Evolutionary conservation across 768 basidiomycete species (phyloP).

Genomic region (Hortiboletus flavorubellus): DNA sequence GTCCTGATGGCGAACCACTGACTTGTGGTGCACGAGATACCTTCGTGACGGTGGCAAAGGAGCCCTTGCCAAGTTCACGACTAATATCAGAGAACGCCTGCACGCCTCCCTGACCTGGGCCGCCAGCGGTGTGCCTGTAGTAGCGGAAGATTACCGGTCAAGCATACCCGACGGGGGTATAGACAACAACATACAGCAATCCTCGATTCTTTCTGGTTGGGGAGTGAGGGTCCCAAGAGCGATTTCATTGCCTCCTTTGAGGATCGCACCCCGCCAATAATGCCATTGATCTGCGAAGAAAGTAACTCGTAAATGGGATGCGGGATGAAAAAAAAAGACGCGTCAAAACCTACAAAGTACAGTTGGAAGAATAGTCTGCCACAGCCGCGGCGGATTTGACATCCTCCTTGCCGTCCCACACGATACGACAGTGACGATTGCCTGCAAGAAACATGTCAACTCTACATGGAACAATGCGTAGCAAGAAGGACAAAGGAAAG

Average conservation of each 20-base stretch:
- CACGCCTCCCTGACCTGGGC: slow-evolving; percentile 49
- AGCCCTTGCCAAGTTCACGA: slow-evolving; percentile 74
- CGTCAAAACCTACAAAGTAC: slow-evolving; percentile 37
- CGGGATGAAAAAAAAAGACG: slow-evolving; percentile 15
- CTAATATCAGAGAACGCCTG: slow-evolving; percentile 65
- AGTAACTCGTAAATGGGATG: slow-evolving; percentile 7
- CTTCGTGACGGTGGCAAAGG: slow-evolving; percentile 84
- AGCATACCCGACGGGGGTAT: neutral
- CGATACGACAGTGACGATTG: slow-evolving; percentile 35
- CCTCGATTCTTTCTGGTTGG: slow-evolving; percentile 53
- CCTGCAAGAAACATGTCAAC: slow-evolving; percentile 36
- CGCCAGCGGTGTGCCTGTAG: slow-evolving; percentile 60
- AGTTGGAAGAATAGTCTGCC: slow-evolving; percentile 40
- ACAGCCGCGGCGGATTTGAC: slow-evolving; percentile 33
- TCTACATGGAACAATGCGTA: slow-evolving; percentile 11
- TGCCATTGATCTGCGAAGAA: slow-evolving; percentile 36
- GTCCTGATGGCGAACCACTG: slow-evolving; percentile 86
- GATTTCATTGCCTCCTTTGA: slow-evolving; percentile 74
- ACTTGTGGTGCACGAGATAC: slow-evolving; percentile 68
- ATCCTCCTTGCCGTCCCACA: slow-evolving; percentile 35
- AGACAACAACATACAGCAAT: slow-evolving; percentile 58
- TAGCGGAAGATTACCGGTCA: neutral
- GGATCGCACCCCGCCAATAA: slow-evolving; percentile 39
- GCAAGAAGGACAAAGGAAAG: neutral
- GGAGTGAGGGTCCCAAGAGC: slow-evolving; percentile 66